Conservation (phyloP, 345 rosid species). For the Bruguiera sexangula region DNA sequence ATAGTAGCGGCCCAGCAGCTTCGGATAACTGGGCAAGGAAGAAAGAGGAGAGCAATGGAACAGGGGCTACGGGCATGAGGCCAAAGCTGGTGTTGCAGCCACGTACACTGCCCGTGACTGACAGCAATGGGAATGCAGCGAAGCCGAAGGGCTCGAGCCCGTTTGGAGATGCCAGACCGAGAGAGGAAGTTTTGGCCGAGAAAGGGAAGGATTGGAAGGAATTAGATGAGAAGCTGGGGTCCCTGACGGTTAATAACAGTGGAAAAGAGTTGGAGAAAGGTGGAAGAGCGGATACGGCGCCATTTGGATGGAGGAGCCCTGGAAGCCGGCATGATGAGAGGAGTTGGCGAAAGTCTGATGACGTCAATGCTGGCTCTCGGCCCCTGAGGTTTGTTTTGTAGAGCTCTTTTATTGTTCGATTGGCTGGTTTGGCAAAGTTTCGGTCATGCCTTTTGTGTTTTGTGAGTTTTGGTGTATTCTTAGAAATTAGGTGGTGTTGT, state of each 20-base stretch:
- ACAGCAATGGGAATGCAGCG: slow-evolving; percentile 26
- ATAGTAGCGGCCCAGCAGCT: slow-evolving; percentile 41
- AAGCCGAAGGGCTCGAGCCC: slow-evolving; percentile 69
- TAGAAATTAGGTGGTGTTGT: too few species aligned
- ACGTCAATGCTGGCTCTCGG: slow-evolving; percentile 13
- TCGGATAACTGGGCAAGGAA: slow-evolving; percentile 73
- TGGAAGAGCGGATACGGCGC: slow-evolving; percentile 22
- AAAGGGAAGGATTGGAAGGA: slow-evolving; percentile 90
- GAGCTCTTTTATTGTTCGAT: neutral
- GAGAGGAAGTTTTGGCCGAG: slow-evolving; percentile 93
- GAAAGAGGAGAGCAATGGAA: slow-evolving; percentile 46
- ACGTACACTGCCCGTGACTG: slow-evolving; percentile 47
- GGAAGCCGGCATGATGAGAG: slow-evolving; percentile 43
- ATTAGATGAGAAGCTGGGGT: slow-evolving; percentile 83
- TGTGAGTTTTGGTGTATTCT: too few species aligned
- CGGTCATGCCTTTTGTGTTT: too few species aligned
- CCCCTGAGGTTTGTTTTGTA: slow-evolving; percentile 30
- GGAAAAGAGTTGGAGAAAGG: slow-evolving; percentile 46
- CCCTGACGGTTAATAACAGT: slow-evolving; percentile 32
- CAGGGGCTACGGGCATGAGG: slow-evolving; percentile 32
- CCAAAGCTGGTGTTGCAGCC: slow-evolving; percentile 85
- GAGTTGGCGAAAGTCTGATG: slow-evolving; percentile 60
- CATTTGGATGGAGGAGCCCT: slow-evolving; percentile 39
- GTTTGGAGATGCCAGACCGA: slow-evolving; percentile 89
- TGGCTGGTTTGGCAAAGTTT: neutral